Percentiles rank a stretch among this genome's conserved stretches.
Conservation (phyloP, 2,329 filamentous ascomycete genomes). For the Cordyceps sp. region DNA sequence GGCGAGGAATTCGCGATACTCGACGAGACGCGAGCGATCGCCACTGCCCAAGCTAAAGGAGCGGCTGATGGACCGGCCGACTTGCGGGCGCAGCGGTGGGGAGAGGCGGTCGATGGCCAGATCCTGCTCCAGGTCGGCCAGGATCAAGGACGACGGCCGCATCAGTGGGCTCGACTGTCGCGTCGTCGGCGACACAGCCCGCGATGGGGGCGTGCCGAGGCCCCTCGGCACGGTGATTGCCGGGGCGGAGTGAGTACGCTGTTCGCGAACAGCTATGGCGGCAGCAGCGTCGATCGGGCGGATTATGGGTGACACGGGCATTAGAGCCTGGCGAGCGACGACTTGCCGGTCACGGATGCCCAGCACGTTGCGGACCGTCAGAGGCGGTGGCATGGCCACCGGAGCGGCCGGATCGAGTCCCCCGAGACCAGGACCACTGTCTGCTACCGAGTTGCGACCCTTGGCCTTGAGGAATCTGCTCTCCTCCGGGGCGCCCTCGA, state of each 20-base stretch:
- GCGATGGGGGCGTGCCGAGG: slow-evolving; percentile 8
- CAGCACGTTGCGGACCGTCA: slow-evolving; percentile 13
- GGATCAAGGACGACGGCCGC: slow-evolving; percentile 16
- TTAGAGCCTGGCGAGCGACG: slow-evolving; percentile 3
- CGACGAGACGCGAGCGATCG: slow-evolving; percentile 12
- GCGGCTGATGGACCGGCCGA: slow-evolving; percentile 15
- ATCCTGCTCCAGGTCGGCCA: slow-evolving; percentile 19
- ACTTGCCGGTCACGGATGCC: slow-evolving; percentile 14
- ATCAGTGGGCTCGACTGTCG: slow-evolving; percentile 13
- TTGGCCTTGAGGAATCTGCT: slow-evolving; percentile 12
- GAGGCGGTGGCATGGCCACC: neutral
- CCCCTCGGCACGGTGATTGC: too few relatives aligned
- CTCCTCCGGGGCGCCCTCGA: slow-evolving; percentile 14
- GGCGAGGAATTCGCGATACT: slow-evolving; percentile 18
- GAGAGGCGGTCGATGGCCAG: slow-evolving; percentile 20
- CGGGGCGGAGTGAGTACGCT: too few relatives aligned
- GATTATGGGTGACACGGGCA: slow-evolving; percentile 15
- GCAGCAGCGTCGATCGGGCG: slow-evolving; percentile 11
- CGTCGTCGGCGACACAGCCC: slow-evolving; percentile 11
- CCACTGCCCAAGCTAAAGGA: slow-evolving; percentile 18
- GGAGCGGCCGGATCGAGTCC: too few relatives aligned
- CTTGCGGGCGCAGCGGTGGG: slow-evolving; percentile 13
- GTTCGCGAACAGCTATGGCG: too few relatives aligned
- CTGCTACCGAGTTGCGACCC: too few relatives aligned
- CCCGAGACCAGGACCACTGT: too few relatives aligned